Conservation (phyloP, 441 rosid genomes). For the Arabidopsis lyrata region DNA sequence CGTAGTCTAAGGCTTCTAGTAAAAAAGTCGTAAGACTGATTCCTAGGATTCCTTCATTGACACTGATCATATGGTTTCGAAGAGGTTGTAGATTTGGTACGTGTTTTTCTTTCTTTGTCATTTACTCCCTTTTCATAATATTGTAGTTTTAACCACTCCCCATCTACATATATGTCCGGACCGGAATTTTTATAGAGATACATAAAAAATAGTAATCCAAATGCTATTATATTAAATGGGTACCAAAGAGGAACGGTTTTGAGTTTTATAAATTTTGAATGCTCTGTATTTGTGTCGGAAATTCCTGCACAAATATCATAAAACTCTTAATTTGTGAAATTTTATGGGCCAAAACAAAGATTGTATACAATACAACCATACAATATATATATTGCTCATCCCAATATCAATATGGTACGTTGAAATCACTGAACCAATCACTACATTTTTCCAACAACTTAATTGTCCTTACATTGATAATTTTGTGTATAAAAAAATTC, state of each 20-base stretch:
- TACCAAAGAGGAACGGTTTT: background rate
- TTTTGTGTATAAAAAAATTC: background rate
- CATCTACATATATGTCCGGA: background rate
- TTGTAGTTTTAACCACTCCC: background rate
- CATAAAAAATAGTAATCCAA: background rate
- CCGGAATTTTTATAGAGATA: background rate
- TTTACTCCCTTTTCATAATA: conserved; percentile 8
- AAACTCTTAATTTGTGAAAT: background rate
- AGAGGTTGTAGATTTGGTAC: conserved; percentile 34
- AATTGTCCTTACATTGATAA: conserved; percentile 11
- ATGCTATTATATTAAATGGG: background rate
- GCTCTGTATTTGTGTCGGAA: background rate
- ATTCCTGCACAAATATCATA: background rate
- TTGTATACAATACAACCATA: background rate
- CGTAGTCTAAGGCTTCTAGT: conserved; percentile 12
- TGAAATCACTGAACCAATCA: background rate
- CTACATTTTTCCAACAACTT: background rate
- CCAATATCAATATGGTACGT: background rate
- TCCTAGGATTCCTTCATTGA: conserved; percentile 41
- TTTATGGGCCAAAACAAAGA: background rate
- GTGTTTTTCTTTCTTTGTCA: background rate
- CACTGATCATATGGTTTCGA: background rate
- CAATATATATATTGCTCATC: background rate
- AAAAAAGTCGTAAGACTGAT: conserved; percentile 11
- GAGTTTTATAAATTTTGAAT: background rate